A percentile compares a stretch with the other conserved stretches of the same genome.
These are phyloP conservation scores for Cutaneotrichosporon sp. DNA, from an alignment of 1,284 basidiomycete species.

Conservation along the genomic window DNA sequence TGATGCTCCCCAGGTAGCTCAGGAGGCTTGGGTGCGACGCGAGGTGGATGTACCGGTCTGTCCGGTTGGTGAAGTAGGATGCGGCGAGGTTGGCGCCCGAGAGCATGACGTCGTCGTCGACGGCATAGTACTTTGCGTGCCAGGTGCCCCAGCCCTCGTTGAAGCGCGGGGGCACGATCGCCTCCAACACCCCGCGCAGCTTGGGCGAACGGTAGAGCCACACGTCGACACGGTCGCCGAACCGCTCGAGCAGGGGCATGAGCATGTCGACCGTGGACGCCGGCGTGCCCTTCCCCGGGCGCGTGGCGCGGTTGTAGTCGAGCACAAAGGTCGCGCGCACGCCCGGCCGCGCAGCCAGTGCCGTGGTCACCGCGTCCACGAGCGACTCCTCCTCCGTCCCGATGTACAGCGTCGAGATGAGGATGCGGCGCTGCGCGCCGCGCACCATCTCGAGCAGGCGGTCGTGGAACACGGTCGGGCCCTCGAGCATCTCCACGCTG, in stretches of 20 bases:
- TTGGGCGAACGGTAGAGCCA: conserved; percentile 84
- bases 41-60: conserved; percentile 90
- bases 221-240: conserved; percentile 73
- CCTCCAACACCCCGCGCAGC: conserved; percentile 70
- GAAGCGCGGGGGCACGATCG: conserved; percentile 83
- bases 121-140: conserved; percentile 96
- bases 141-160: conserved; percentile 99
- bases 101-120: conserved; percentile 87
- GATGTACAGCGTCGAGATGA: conserved; percentile 83
- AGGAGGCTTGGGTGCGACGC: conserved; percentile 64
- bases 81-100: conserved; percentile 93
- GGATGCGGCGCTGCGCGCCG: conserved; percentile 71
- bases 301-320: conserved; percentile 89
- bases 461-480: conserved; percentile 55
- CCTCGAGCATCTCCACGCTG: conserved; percentile 50
- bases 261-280: conserved; percentile 71
- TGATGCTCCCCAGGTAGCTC: conserved; percentile 79
- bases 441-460: conserved; percentile 64
- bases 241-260: conserved; percentile 68
- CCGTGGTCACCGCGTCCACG: conserved; percentile 65
- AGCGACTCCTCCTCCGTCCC: conserved; percentile 69
- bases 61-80: conserved; percentile 92
- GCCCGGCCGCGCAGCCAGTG: conserved; percentile 63
- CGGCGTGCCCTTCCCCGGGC: conserved; percentile 61
- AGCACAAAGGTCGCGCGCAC: conserved; percentile 75